Evolutionary conservation across 2,329 filamentous ascomycete genomes (phyloP), one percentile per base, ranked within the genome.

Genomic region (Ramularia endophylla): DNA sequence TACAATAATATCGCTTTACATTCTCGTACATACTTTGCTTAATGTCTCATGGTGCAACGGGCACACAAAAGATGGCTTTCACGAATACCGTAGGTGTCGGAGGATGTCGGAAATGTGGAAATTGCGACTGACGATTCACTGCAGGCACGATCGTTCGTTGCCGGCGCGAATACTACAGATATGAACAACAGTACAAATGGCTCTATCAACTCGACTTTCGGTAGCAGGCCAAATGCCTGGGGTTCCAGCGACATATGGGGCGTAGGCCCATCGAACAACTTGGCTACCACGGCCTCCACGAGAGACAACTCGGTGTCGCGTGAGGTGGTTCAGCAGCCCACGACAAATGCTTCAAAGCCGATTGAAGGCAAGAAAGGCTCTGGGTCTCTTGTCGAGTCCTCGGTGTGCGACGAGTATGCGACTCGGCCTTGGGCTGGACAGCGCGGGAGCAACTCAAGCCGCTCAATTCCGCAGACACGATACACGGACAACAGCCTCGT

Each of bases 361-460:
- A 49, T 71, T 28, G 74, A 77, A 51, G 72, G 68, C 40, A 78
- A 81, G 56, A 80, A 78, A 3, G 84, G 83, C 36, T 86, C 83
- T 5, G 74, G 80, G 46, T 83, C 82, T 44, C 69, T 88, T 28
- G 72, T 85, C 45, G 73, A 78, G 32, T 77, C 80, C 30, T 85
- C 83, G 8, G 81, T 87, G 56, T 76, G 77, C 13, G 81, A 85
- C 52, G 69, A 72, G 34, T 85, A 81, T 79, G 65, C 63, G 20
- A 37, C 38, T 31, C 38, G 68, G 69, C 33, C 65, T 70, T 66
- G 72, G 27, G 73, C 76, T 12, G 36, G 38, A 18, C 51, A 50
- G 30, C 47, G 49, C 39, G 45, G 39, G 38, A 27, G 39, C 35
- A 13, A 44, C 11, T 30, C 55, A 16, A 33, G 35, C 11, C 47